Conservation (phyloP, 176 grass and related monocot species). For the Paspalum vaginatum region DNA sequence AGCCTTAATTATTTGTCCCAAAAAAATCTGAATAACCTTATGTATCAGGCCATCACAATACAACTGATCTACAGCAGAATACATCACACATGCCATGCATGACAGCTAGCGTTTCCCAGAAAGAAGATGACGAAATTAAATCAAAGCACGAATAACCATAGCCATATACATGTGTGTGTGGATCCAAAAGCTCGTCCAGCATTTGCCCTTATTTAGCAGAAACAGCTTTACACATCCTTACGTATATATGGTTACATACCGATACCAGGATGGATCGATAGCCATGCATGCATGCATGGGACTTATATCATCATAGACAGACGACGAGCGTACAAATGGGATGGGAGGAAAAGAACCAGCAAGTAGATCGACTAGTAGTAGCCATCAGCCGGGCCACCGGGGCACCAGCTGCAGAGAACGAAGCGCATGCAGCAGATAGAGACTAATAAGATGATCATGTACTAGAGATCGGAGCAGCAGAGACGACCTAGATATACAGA, state of each 20-base stretch:
- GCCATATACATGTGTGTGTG: background rate
- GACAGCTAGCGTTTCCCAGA: background rate
- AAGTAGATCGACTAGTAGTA: conserved; percentile 18
- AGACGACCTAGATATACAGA: too few species aligned
- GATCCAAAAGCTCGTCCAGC: background rate
- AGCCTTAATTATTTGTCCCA: too few species aligned
- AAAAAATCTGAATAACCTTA: too few species aligned
- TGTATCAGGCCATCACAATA: background rate
- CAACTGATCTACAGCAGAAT: background rate
- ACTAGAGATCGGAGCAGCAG: too few species aligned
- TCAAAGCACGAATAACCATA: background rate
- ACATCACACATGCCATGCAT: background rate
- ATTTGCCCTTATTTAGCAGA: conserved; percentile 34
- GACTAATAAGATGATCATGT: too few species aligned
- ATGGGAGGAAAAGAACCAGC: background rate
- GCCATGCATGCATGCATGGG: background rate
- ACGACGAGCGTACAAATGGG: too few species aligned
- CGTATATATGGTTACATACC: background rate
- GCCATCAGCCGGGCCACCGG: too few species aligned
- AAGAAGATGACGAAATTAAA: conserved; percentile 4
- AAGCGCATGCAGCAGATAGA: too few species aligned
- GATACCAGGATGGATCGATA: background rate
- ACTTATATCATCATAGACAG: background rate
- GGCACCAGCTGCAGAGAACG: too few species aligned
- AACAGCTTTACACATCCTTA: conserved; percentile 23